These are phyloP conservation scores for Hanseniaspora jakobsenii DNA, from an alignment of 805 yeast species.

Conservation along the genomic window DNA sequence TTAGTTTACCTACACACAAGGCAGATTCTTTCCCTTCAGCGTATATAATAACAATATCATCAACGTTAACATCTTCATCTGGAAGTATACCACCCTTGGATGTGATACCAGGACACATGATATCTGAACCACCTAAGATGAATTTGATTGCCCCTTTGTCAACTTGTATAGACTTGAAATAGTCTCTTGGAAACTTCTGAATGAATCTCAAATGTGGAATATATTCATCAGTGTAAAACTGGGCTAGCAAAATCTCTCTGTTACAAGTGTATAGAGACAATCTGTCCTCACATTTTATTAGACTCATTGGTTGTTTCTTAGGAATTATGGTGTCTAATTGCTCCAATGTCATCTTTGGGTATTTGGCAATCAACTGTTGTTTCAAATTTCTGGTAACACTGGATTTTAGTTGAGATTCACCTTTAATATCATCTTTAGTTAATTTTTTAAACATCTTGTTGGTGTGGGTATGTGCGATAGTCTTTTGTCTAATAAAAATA, in stretches of 20 bases:
- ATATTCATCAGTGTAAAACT: slow-evolving; percentile 58
- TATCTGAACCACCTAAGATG: slow-evolving; percentile 88
- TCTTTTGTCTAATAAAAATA: not conserved
- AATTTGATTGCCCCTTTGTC: slow-evolving; percentile 95
- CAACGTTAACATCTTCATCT: slow-evolving; percentile 44
- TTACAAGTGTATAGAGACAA: slow-evolving; percentile 66
- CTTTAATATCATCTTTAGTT: slow-evolving; percentile 74
- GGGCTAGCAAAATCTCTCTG: slow-evolving; percentile 62
- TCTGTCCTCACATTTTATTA: slow-evolving; percentile 81
- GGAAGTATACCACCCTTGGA: slow-evolving; percentile 76
- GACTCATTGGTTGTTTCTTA: slow-evolving; percentile 69
- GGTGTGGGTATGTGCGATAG: not conserved
- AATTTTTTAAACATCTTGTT: slow-evolving; percentile 33
- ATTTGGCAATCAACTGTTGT: slow-evolving; percentile 57
- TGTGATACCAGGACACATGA: slow-evolving; percentile 93
- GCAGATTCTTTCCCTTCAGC: slow-evolving; percentile 92
- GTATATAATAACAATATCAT: slow-evolving; percentile 62
- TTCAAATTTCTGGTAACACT: slow-evolving; percentile 88
- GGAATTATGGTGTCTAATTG: slow-evolving; percentile 75
- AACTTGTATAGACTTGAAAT: slow-evolving; percentile 78
- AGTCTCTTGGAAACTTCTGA: slow-evolving; percentile 61
- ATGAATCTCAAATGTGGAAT: slow-evolving; percentile 65
- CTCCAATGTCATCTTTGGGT: slow-evolving; percentile 53
- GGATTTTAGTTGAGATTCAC: slow-evolving; percentile 82
- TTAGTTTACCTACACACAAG: slow-evolving; percentile 75